Evolutionary conservation across 208 protist genomes (phyloP).

Genomic region (Crithidia sp.): DNA sequence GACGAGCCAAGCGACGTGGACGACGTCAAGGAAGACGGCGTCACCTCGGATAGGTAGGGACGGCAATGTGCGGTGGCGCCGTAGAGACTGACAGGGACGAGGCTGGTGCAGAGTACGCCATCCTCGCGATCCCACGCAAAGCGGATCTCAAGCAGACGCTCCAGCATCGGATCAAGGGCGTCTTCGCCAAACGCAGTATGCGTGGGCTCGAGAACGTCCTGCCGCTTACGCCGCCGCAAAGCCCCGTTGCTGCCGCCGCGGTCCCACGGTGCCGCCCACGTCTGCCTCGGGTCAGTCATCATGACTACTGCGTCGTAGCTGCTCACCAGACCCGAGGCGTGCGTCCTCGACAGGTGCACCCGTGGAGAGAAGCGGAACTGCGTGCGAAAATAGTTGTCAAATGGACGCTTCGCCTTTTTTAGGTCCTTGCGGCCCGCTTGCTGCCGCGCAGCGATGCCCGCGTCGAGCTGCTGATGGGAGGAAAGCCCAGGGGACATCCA

Average conservation of each 20-base stretch:
- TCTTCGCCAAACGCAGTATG: conserved; percentile 71
- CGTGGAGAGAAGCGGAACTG: conserved; percentile 64
- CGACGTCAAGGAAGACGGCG: conserved; percentile 3
- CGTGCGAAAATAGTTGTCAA: conserved; percentile 79
- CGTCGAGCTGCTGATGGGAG: conserved; percentile 82
- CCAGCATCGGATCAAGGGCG: conserved; percentile 52
- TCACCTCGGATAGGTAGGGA: conserved; percentile 40
- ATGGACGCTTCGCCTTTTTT: conserved; percentile 74
- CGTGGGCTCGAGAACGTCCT: conserved; percentile 73
- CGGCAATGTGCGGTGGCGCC: conserved; percentile 61
- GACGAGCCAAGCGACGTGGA: conserved; percentile 1
- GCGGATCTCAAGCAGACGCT: conserved; percentile 73
- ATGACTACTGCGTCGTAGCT: conserved; percentile 54
- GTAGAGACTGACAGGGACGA: conserved; percentile 65
- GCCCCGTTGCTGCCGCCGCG: conserved; percentile 26
- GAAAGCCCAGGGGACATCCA: conserved; percentile 68
- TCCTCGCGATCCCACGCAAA: conserved; percentile 88
- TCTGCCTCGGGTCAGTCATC: conserved; percentile 62
- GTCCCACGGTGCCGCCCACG: conserved; percentile 72
- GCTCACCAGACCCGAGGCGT: conserved; percentile 42
- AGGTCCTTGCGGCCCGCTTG: conserved; percentile 70
- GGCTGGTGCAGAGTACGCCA: conserved; percentile 56
- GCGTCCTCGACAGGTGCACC: conserved; percentile 14
- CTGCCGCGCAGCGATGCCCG: conserved; percentile 75
- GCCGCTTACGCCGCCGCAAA: conserved; percentile 49